A percentile compares a stretch with the other conserved stretches of the same genome.
phyloP scores from a whole-genome alignment of 2,329 filamentous ascomycete genomes.

The Myriosclerotinia duriaeana region DNA sequence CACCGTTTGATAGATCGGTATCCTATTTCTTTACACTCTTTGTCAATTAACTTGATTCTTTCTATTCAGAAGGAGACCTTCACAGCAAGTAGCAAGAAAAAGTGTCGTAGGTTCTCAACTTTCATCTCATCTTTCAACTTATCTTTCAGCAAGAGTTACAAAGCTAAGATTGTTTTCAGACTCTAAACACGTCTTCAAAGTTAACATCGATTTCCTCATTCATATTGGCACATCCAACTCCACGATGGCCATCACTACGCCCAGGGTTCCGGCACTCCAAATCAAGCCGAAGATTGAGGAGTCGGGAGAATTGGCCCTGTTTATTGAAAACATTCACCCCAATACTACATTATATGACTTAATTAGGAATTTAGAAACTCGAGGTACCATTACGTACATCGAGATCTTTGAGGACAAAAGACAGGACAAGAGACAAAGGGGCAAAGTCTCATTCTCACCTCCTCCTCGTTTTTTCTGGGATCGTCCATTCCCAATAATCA shows the following conservation, averaged over 20 bases:
- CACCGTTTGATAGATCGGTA: neutral
- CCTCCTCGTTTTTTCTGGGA: conserved; percentile 56
- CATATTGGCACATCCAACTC: neutral
- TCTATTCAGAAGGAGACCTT: neutral
- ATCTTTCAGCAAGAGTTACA: neutral
- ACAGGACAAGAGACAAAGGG: conserved; percentile 44
- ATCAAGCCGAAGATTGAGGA: neutral
- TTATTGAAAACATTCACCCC: conserved; percentile 6
- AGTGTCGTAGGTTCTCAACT: too few relatives aligned
- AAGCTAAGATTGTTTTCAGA: neutral
- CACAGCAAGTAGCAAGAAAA: neutral
- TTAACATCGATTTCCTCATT: neutral
- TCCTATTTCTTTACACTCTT: too few relatives aligned
- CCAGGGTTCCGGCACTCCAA: neutral
- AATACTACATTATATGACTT: conserved; percentile 10
- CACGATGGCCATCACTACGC: neutral
- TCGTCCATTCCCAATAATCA: neutral
- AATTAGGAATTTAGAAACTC: neutral
- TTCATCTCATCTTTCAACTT: neutral
- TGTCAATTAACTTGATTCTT: neutral
- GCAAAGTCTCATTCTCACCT: conserved; percentile 57
- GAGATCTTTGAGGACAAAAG: conserved; percentile 52
- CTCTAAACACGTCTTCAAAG: neutral
- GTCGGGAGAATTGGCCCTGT: neutral
- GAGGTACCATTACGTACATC: conserved; percentile 49